Evolutionary conservation across 73 alveolate species (phyloP).

Genomic region (Blepharisma japonicum): DNA sequence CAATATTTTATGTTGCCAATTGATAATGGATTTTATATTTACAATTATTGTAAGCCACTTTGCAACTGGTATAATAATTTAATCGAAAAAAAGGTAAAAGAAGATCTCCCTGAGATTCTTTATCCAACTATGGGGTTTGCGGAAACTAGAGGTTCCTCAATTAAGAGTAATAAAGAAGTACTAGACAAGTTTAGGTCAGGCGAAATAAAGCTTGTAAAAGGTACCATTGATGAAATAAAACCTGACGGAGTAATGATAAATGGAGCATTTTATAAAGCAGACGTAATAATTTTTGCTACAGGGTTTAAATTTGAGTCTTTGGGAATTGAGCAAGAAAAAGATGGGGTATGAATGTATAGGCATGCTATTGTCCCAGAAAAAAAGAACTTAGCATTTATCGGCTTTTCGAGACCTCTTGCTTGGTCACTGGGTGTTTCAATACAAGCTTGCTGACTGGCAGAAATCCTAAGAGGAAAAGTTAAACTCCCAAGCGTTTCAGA

Average conservation of each 20-base stretch:
- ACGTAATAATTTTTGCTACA: not conserved
- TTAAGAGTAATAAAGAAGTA: not conserved
- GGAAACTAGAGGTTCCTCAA: not conserved
- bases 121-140: not conserved
- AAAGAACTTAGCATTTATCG: not conserved
- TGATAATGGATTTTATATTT: not conserved
- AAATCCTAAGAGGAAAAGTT: not conserved
- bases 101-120: not conserved
- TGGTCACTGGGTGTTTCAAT: not conserved
- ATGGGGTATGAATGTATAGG: not conserved
- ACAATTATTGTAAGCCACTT: not conserved
- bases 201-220: not conserved
- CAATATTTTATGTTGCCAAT: not conserved
- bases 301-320: not conserved
- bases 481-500: not conserved
- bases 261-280: not conserved
- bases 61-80: not conserved
- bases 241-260: not conserved
- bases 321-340: not conserved
- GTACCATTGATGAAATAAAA: not conserved
- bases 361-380: not conserved
- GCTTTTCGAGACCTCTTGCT: not conserved
- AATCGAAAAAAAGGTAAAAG: not conserved
- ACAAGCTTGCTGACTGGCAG: not conserved
- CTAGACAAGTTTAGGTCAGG: not conserved